Percentiles rank a stretch among this genome's conserved stretches.
phyloP scores from a whole-genome alignment of 164 flowering plant genomes.

The Kalanchoe fedtschenkoi region DNA sequence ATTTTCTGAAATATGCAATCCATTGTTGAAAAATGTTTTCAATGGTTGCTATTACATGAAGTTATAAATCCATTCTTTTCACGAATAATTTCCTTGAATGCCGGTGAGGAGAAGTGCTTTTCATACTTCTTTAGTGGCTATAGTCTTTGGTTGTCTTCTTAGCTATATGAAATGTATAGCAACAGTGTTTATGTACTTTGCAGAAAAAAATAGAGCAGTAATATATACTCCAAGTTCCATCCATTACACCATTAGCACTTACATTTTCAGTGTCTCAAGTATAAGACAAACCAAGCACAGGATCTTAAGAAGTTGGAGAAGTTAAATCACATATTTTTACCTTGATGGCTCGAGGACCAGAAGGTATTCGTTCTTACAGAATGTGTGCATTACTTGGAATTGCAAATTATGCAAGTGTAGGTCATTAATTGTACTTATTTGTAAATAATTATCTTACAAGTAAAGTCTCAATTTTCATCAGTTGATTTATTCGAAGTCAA shows the following conservation, averaged over 20 bases:
- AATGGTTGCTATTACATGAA: too few species aligned
- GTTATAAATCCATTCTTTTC: too few species aligned
- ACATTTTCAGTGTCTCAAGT: constrained; percentile 69
- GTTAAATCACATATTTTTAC: constrained; percentile 86
- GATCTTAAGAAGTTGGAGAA: constrained; percentile 99
- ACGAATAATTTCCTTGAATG: too few species aligned
- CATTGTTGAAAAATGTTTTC: too few species aligned
- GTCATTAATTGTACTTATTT: too few species aligned
- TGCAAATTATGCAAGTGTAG: too few species aligned
- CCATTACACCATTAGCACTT: not conserved
- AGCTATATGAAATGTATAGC: not conserved
- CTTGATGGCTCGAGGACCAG: constrained; percentile 91
- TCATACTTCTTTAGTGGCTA: too few species aligned
- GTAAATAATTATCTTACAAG: not conserved
- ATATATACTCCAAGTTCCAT: too few species aligned
- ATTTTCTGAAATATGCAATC: too few species aligned
- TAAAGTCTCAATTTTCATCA: constrained; percentile 16
- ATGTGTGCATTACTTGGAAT: not conserved
- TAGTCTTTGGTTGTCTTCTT: not conserved
- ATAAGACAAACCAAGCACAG: constrained; percentile 93
- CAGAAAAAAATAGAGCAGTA: not conserved
- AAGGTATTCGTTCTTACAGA: constrained; percentile 36
- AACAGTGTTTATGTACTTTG: not conserved
- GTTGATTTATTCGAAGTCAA: constrained; percentile 66
- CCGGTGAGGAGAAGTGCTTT: too few species aligned